Percentiles rank a stretch among this genome's conserved stretches.
Evolutionary conservation across 176 grass and related monocot genomes (phyloP).

Genomic region (Guadua angustifolia): DNA sequence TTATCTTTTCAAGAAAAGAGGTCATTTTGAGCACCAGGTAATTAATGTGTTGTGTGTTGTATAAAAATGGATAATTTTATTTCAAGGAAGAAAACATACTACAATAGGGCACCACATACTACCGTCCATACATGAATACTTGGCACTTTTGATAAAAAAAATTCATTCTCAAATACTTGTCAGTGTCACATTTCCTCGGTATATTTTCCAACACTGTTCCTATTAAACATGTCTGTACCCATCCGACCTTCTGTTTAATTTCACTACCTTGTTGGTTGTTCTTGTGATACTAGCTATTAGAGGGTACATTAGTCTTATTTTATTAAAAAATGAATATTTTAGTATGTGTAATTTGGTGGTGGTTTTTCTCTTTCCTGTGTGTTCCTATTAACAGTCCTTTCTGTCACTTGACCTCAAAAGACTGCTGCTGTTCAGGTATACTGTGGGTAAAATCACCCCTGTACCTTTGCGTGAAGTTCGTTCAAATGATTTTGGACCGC

Average conservation of each 20-base stretch:
- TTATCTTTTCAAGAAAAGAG: background rate
- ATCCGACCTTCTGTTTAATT: conserved; percentile 19
- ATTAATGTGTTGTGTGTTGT: background rate
- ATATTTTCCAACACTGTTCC: background rate
- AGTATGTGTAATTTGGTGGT: background rate
- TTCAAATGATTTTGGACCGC: conserved; percentile 93
- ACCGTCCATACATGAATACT: background rate
- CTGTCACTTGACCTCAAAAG: conserved; percentile 1
- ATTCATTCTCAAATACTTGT: conserved; percentile 11
- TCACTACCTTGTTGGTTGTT: conserved; percentile 3
- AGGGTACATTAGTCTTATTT: background rate
- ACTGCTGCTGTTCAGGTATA: conserved; percentile 69
- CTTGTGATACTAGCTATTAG: conserved; percentile 22
- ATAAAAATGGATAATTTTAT: background rate
- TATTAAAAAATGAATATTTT: conserved; percentile 9
- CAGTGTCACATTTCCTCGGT: background rate
- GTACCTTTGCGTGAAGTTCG: conserved; percentile 96
- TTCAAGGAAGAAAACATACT: conserved; percentile 7
- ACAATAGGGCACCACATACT: background rate
- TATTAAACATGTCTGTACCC: conserved; percentile 4
- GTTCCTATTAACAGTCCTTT: conserved; percentile 3
- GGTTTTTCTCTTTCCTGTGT: background rate
- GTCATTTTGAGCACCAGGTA: background rate
- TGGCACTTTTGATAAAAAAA: background rate
- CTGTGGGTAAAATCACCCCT: conserved; percentile 95